Conservation (phyloP, 495 filamentous ascomycete genomes). For the Alectoria sarmentosa region DNA sequence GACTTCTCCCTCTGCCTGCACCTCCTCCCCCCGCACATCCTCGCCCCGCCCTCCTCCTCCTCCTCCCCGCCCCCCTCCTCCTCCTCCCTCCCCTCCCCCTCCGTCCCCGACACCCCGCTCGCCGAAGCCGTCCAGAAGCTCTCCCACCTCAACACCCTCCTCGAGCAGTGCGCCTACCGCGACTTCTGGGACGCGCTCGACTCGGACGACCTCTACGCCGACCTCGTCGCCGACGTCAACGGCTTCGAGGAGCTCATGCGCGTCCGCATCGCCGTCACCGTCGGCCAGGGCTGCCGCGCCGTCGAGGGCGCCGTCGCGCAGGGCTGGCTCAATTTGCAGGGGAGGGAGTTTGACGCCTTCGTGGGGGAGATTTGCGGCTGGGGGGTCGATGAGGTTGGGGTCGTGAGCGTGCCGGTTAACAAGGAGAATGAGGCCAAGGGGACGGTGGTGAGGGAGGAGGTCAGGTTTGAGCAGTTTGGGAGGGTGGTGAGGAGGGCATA, state of each 20-base stretch:
- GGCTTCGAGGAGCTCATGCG: constrained; percentile 97
- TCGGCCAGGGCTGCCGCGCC: constrained; percentile 82
- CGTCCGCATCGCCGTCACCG: constrained; percentile 80
- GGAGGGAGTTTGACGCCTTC: constrained; percentile 69
- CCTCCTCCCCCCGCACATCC: constrained; percentile 75
- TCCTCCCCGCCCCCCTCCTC: constrained; percentile 43
- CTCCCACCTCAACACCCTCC: constrained; percentile 75
- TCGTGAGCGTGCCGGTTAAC: constrained; percentile 77
- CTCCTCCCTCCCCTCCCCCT: constrained; percentile 45
- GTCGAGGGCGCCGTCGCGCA: constrained; percentile 69
- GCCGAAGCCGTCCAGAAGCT: constrained; percentile 82
- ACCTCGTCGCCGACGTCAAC: constrained; percentile 84
- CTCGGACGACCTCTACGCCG: constrained; percentile 91
- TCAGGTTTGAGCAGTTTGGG: constrained; percentile 85
- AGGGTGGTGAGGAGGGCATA: constrained; percentile 78
- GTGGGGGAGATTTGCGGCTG: constrained; percentile 79
- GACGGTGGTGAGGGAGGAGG: constrained; percentile 90
- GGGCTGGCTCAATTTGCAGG: constrained; percentile 76
- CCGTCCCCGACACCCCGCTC: constrained; percentile 69
- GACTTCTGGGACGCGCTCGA: constrained; percentile 92
- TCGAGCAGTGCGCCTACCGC: constrained; percentile 77
- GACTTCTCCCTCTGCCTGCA: constrained; percentile 92
- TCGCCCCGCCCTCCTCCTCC: constrained; percentile 46
- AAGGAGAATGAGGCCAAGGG: constrained; percentile 98
- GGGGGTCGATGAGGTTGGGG: constrained; percentile 56